Evolutionary conservation across 345 rosid genomes (phyloP).

Genomic region (Corymbia maculata): DNA sequence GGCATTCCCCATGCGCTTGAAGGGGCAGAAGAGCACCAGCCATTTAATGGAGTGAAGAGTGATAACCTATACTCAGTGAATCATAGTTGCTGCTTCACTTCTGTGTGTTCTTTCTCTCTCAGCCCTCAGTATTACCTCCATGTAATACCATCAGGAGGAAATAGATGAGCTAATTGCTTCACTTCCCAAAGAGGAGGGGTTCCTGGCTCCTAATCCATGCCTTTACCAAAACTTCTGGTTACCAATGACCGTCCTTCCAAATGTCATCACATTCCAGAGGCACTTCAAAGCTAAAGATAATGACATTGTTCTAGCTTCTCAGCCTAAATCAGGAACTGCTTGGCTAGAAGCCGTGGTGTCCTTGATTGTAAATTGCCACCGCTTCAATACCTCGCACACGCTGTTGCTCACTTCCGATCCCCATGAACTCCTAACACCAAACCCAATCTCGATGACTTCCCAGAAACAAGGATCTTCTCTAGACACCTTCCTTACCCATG

Average conservation of each 20-base stretch:
- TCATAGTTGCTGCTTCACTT: too few species aligned
- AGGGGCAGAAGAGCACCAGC: too few species aligned
- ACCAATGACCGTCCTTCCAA: not conserved
- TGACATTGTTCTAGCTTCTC: constrained; percentile 8
- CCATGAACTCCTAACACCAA: constrained; percentile 9
- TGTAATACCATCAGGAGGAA: not conserved
- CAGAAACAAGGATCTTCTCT: not conserved
- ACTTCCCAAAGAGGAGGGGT: not conserved
- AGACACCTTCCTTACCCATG: not conserved
- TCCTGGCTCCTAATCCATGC: not conserved
- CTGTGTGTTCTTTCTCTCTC: too few species aligned
- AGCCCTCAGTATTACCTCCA: too few species aligned
- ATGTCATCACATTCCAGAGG: not conserved
- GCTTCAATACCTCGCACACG: not conserved
- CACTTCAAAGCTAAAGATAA: constrained; percentile 6
- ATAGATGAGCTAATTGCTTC: not conserved
- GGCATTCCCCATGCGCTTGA: too few species aligned
- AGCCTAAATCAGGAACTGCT: constrained; percentile 19
- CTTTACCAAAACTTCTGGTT: not conserved
- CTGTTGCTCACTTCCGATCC: constrained; percentile 9
- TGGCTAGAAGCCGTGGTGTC: constrained; percentile 18
- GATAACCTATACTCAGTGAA: too few species aligned
- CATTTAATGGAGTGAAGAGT: too few species aligned
- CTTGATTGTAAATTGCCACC: not conserved
- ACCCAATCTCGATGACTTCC: not conserved